Evolutionary conservation across 2,329 filamentous ascomycete genomes (phyloP).

Genomic region (Talaromyces albobiverticillius): DNA sequence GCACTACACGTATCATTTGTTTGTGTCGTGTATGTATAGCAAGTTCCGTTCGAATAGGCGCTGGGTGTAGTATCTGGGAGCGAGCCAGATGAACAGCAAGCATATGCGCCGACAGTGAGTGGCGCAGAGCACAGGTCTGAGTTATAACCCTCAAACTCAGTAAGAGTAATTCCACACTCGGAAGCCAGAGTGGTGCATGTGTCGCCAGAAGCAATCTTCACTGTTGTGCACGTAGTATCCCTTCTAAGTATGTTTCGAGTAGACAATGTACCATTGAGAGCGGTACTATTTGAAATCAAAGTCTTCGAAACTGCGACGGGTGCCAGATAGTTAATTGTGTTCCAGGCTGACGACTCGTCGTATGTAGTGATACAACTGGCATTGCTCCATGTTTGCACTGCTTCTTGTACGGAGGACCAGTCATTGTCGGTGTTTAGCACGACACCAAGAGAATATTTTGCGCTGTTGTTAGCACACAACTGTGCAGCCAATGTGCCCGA

Average conservation of each 20-base stretch:
- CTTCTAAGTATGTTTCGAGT: not conserved
- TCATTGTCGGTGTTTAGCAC: not conserved
- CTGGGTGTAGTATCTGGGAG: not conserved
- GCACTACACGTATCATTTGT: not conserved
- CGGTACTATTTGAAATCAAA: not conserved
- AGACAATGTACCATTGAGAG: not conserved
- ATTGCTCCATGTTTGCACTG: not conserved
- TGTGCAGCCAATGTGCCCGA: not conserved
- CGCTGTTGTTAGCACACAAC: not conserved
- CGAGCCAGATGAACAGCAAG: not conserved
- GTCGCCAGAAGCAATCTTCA: slow-evolving; percentile 34
- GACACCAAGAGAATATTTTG: not conserved
- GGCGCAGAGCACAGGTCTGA: not conserved
- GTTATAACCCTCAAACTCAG: slow-evolving; percentile 43
- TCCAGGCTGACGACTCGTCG: not conserved
- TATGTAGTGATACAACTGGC: not conserved
- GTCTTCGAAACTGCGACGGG: not conserved
- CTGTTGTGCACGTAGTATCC: not conserved
- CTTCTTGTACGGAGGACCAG: not conserved
- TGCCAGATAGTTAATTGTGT: not conserved
- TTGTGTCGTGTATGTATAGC: slow-evolving; percentile 30
- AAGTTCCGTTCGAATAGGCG: slow-evolving; percentile 26
- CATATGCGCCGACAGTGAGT: not conserved
- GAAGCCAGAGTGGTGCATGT: slow-evolving; percentile 36
- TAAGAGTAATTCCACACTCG: slow-evolving; percentile 38